phyloP scores from a whole-genome alignment of 2,329 filamentous ascomycete genomes.

The Didymella exigua region DNA sequence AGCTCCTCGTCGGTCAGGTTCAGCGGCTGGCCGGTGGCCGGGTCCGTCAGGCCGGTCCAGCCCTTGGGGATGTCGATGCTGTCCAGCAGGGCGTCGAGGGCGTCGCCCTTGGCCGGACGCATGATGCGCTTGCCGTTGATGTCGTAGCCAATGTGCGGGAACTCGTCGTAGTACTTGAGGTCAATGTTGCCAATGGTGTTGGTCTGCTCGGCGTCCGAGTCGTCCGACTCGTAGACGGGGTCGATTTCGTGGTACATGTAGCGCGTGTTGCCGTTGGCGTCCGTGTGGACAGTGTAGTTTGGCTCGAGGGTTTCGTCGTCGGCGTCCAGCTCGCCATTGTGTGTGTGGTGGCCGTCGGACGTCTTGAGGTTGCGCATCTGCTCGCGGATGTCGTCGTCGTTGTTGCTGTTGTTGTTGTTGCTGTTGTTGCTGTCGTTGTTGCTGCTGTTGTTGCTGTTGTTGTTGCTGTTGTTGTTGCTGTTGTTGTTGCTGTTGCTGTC shows the following conservation, averaged over 20 bases:
- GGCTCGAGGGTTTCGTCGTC: conserved; percentile 45
- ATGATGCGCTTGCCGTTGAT: conserved; percentile 99
- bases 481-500: no score
- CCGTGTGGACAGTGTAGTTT: conserved; percentile 69
- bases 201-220: conserved; percentile 77
- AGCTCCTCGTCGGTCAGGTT: conserved; percentile 87
- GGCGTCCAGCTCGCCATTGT: conserved; percentile 11
- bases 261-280: conserved; percentile 87
- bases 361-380: conserved; percentile 53
- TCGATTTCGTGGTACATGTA: conserved; percentile 95
- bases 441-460: no score
- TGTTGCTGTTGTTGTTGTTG: conserved; percentile 45
- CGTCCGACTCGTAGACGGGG: conserved; percentile 94
- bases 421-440: no score
- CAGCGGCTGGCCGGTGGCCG: conserved; percentile 88
- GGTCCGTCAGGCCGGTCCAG: conserved; percentile 95
- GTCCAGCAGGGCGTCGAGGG: conserved; percentile 89
- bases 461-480: no score
- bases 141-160: conserved; percentile 97
- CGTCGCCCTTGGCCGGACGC: conserved; percentile 91
- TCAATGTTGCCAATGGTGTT: conserved; percentile 98
- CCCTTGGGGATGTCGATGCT: conserved; percentile 97
- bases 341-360: conserved; percentile 28
- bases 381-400: conserved; percentile 51
- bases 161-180: conserved; percentile 93